A percentile compares a stretch with the other conserved stretches of the same genome.
phyloP scores from a whole-genome alignment of 2,329 filamentous ascomycete genomes.

The Annulohypoxylon truncatum region DNA sequence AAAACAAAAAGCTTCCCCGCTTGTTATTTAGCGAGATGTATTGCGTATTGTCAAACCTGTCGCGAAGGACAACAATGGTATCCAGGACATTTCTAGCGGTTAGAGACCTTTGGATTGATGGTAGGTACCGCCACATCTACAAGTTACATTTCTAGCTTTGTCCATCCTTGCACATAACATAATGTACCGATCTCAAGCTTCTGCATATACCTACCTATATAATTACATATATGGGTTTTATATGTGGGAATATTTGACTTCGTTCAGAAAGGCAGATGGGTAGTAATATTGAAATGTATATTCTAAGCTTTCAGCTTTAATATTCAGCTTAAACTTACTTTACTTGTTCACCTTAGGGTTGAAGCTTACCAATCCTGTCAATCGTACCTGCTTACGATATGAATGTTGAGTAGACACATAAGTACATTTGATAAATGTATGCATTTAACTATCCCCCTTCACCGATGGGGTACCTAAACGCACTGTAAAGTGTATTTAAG shows the following conservation, averaged over 20 bases:
- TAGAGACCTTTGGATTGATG: conserved; percentile 6
- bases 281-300: conserved; percentile 23
- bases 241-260: conserved; percentile 6
- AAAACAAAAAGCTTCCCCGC: conserved; percentile 13
- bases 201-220: neutral
- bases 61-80: neutral
- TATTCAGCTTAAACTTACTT: neutral
- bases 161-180: neutral
- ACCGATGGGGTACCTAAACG: neutral
- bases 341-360: neutral
- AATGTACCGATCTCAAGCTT: neutral
- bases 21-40: conserved; percentile 9
- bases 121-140: conserved; percentile 27
- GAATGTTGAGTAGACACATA: neutral
- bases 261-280: conserved; percentile 2
- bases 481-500: conserved; percentile 1
- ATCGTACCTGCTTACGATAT: conserved; percentile 9
- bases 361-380: conserved; percentile 9
- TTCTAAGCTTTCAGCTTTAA: neutral
- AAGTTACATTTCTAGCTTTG: neutral
- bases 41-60: neutral
- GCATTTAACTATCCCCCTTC: neutral
- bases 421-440: neutral
- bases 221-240: neutral
- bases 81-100: conserved; percentile 3